Conservation (phyloP, 495 filamentous ascomycete species). For the Lophium mytilinum region DNA sequence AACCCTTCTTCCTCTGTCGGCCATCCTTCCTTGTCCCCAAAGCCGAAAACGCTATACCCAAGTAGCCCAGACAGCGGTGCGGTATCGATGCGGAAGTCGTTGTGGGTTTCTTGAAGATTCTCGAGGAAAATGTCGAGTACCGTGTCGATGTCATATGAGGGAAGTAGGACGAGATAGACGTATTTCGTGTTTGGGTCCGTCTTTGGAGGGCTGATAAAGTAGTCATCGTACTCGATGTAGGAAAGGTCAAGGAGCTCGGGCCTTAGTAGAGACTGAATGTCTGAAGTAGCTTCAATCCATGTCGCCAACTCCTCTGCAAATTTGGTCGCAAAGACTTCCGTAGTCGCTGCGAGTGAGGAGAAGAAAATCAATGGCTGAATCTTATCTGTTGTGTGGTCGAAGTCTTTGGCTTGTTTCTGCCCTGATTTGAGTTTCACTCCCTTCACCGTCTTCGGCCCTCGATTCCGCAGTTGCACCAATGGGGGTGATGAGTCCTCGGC, state of each 20-base stretch:
- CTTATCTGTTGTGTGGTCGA: conserved; percentile 26
- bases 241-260: conserved; percentile 71
- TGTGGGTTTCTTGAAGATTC: conserved; percentile 81
- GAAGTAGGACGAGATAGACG: conserved; percentile 76
- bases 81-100: conserved; percentile 94
- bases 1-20: conserved; percentile 83
- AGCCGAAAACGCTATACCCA: conserved; percentile 89
- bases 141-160: conserved; percentile 88
- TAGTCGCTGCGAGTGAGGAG: conserved; percentile 74
- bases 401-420: conserved; percentile 10
- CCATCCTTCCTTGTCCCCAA: conserved; percentile 88
- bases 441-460: conserved; percentile 17
- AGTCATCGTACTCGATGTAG: conserved; percentile 84
- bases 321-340: conserved; percentile 55
- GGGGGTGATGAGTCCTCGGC: conserved; percentile 7
- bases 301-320: conserved; percentile 47
- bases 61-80: conserved; percentile 65
- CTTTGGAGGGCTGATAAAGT: conserved; percentile 57
- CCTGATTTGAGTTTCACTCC: conserved; percentile 19
- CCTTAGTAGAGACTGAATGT: conserved; percentile 33
- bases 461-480: not conserved
- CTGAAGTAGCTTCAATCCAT: conserved; percentile 8
- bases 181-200: conserved; percentile 49
- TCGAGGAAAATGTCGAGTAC: conserved; percentile 72
- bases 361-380: conserved; percentile 82